Base-by-base conservation (phyloP, 2,329 filamentous ascomycete genomes). In the Ceratocystiopsis sp. region DNA sequence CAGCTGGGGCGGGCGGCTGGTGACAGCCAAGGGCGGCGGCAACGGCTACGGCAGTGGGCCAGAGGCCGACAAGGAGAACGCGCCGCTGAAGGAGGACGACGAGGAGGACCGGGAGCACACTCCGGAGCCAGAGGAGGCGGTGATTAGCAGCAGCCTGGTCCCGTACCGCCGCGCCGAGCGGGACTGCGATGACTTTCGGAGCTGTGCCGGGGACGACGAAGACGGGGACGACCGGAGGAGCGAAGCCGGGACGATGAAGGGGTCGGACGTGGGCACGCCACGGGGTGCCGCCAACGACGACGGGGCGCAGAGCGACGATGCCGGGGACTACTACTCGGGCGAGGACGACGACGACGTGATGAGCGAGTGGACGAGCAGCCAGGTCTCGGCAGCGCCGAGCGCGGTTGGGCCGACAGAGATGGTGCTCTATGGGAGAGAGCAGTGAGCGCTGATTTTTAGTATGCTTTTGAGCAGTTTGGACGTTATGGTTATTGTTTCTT, bases 1-100 rank as follows among this genome's bases (percentile, higher is more conserved):
- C 37, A 84, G 80, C 54, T 85, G 80, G 80, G 75, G 70, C 29
- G 73, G 71, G 15, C 64, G 57, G 43, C 55, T 54, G 38, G 41
- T 51, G 15, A 57, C 56, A 43, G 21, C 21, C 21, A 21, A 21
- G 21, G 21, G 21, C 4, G 21, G 21, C 8, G 21, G 4, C n/a
- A 73, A 71, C 54, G 61, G 59, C 2, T 68, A 70, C 42, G 71
- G 66, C 21, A 21, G 21, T 4, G 68, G 70, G 19, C 59, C 74
- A 16, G 66, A 73, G 45, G 62, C 78, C 35, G 63, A 57, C 43
- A 59, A 60, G 53, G 57, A 60, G 51, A 57, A 59, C 33, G 48
- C 50, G 21, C 50, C 50, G 18, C 40, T 80, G 35, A 66, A 67
- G n/a, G 78, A 82, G 55, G 71, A 69, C 40, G 70, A 77, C 37